Evolutionary conservation across 73 alveolate genomes (phyloP), one percentile per base, ranked within the genome.

Genomic region (Durusdinium trenchii): DNA sequence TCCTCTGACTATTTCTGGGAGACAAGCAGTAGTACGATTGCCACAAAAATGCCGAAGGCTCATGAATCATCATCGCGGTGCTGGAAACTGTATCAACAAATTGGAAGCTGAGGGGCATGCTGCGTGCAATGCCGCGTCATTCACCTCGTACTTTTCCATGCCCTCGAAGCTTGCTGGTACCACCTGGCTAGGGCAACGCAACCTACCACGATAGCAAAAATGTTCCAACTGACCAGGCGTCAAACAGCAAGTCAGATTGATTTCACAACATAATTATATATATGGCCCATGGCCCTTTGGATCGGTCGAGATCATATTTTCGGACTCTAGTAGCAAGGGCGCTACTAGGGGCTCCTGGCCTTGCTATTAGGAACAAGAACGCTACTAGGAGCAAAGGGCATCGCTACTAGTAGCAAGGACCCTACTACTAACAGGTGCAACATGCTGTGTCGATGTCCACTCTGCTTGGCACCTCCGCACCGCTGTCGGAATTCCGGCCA

Each of bases 161-260:
- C 98, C 98, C 32, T 91, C 98, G 67, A 91, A 91, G 78, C 42
- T 91, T 18, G 98, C 98, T 1, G 98, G 96, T 9, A n/a, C 43
- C 51, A 89, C 96, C 96, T 91, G 94, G 52, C 73, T 23, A 60
- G 30, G 18, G 18, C 18, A 32, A 60, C 18, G 73, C 73, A 60
- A 0, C 3, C 30, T 23, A 60, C n/a, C n/a, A 32, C 30, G 73
- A n/a, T n/a, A n/a, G n/a, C n/a, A n/a, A n/a, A 60, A 60, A 23
- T 23, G 18, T 60, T 32, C 73, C 18, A 60, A 60, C 1, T 32
- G 73, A 23, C 73, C 18, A 60, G 73, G 73, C 18, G 18, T 23
- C 73, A 23, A 23, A 23, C n/a, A 32, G 30, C 18, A 60, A 0
- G 30, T 60, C 1, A 60, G 73, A 23, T 23, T 60, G 73, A 23